Evolutionary conservation across 148 eudicot genomes (phyloP).

Genomic region (Rheum nobile): DNA sequence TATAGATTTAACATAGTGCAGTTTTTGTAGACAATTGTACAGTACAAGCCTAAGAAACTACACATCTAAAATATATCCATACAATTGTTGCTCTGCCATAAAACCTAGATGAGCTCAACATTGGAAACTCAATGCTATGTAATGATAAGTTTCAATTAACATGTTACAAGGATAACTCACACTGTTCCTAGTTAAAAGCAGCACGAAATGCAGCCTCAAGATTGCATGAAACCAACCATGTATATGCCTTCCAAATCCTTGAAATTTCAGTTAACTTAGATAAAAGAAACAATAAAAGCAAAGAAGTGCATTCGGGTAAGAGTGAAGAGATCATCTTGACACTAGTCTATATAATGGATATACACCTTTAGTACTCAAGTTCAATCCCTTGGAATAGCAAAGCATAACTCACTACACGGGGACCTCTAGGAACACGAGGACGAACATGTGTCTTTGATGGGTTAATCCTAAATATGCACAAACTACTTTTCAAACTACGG

Average conservation of each 20-base stretch:
- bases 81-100: too few relatives aligned
- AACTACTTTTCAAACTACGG: background rate
- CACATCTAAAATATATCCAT: background rate
- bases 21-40: background rate
- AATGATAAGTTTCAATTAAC: background rate
- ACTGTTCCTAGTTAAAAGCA: background rate
- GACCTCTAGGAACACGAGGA: constrained; percentile 8
- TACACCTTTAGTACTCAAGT: background rate
- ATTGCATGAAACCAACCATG: constrained; percentile 1
- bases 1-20: background rate
- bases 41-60: background rate
- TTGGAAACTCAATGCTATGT: constrained; percentile 1
- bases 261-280: background rate
- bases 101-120: background rate
- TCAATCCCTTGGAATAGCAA: constrained; percentile 12
- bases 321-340: constrained; percentile 2
- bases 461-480: constrained; percentile 3
- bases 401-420: constrained; percentile 23
- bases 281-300: background rate
- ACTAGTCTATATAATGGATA: constrained; percentile 1
- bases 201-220: background rate
- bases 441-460: constrained; percentile 14
- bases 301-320: too few relatives aligned
- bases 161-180: constrained; percentile 2
- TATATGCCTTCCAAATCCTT: constrained; percentile 1